Evolutionary conservation across 208 protist genomes (phyloP).

Genomic region (Vickermania spadyakhi): DNA sequence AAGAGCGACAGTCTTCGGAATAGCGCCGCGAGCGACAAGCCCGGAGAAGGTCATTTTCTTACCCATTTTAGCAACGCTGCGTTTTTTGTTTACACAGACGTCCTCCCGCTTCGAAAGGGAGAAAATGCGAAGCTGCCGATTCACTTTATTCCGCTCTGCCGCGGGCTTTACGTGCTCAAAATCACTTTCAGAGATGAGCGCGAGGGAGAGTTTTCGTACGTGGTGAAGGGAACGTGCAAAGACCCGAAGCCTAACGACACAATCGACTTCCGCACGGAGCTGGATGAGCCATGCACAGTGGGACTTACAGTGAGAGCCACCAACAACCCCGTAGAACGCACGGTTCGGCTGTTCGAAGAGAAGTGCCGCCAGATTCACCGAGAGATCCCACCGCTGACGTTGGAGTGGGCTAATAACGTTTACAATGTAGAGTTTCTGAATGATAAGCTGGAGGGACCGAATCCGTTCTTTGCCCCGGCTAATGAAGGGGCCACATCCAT

Average conservation of each 20-base stretch:
- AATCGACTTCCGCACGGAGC: constrained; percentile 55
- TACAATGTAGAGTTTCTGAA: constrained; percentile 65
- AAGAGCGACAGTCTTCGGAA: not conserved
- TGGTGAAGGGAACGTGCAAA: constrained; percentile 50
- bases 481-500: constrained; percentile 13
- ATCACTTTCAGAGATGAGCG: constrained; percentile 81
- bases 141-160: constrained; percentile 75
- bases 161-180: constrained; percentile 59
- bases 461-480: constrained; percentile 66
- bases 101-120: constrained; percentile 52
- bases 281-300: constrained; percentile 31
- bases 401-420: constrained; percentile 12
- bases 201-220: constrained; percentile 87
- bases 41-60: constrained; percentile 22
- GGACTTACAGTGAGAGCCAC: constrained; percentile 31
- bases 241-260: constrained; percentile 41
- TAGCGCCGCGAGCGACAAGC: not conserved
- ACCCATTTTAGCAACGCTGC: constrained; percentile 22
- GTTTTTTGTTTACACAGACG: constrained; percentile 61
- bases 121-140: constrained; percentile 60
- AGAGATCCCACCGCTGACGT: constrained; percentile 1
- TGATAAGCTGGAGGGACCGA: constrained; percentile 59
- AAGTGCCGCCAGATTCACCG: constrained; percentile 16
- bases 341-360: constrained; percentile 66
- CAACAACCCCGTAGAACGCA: constrained; percentile 61